Evolutionary conservation across 805 yeast species (phyloP).

Genomic region (Ascoidea rubescens): DNA sequence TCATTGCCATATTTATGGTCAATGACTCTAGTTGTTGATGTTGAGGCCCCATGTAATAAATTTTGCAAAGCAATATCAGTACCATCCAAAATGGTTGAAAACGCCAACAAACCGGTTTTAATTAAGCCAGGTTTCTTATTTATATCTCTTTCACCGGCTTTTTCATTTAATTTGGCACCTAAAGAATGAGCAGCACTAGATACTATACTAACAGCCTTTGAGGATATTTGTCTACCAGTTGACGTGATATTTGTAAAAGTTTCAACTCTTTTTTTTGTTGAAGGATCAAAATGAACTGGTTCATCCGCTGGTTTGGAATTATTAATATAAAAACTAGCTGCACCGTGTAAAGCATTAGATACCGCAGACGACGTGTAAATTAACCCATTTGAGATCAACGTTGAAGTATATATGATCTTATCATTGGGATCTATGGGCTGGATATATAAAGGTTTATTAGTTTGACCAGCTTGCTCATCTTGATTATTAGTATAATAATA

Average conservation of each 20-base stretch:
- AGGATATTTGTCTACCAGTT: background rate
- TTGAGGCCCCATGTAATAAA: background rate
- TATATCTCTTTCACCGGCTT: background rate
- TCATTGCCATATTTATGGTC: background rate
- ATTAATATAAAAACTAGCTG: background rate
- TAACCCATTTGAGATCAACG: background rate
- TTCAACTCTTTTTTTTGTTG: background rate
- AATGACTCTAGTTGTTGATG: background rate
- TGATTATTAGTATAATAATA: too few relatives aligned
- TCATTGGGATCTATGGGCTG: background rate
- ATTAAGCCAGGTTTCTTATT: background rate
- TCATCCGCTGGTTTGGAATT: background rate
- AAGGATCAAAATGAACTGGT: background rate
- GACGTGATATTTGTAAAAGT: background rate
- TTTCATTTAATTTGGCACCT: background rate
- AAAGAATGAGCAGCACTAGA: background rate
- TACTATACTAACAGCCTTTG: background rate
- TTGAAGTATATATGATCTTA: background rate
- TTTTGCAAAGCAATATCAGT: background rate
- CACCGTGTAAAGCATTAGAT: background rate
- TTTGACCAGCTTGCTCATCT: too few relatives aligned
- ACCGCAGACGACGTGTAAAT: background rate
- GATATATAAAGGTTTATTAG: background rate
- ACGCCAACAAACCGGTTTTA: background rate
- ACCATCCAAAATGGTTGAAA: background rate